These are phyloP conservation scores for Ustilago cynodontis DNA, from an alignment of 1,284 basidiomycete species.

Conservation along the genomic window DNA sequence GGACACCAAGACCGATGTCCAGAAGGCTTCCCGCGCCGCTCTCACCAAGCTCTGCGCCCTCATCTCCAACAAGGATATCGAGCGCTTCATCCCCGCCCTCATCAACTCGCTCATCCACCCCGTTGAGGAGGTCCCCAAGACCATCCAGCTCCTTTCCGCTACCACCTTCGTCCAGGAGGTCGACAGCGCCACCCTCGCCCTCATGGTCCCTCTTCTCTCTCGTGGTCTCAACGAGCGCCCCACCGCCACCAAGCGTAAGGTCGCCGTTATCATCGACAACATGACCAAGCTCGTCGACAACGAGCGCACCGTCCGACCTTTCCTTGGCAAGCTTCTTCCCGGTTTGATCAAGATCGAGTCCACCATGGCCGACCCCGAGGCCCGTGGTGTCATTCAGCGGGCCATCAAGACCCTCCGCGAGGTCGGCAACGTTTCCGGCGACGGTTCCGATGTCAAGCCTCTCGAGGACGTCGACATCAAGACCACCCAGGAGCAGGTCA, in stretches of 20 bases:
- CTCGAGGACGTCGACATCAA: constrained; percentile 65
- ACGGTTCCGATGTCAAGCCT: constrained; percentile 68
- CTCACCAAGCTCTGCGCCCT: constrained; percentile 79
- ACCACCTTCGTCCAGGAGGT: constrained; percentile 99
- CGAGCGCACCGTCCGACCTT: constrained; percentile 70
- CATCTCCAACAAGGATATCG: constrained; percentile 99
- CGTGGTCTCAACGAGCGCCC: constrained; percentile 81
- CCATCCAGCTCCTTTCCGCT: constrained; percentile 94
- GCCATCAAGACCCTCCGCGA: constrained; percentile 68
- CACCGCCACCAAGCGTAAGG: constrained; percentile 70
- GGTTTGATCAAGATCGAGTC: constrained; percentile 70
- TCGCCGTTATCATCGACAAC: constrained; percentile 70
- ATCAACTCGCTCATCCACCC: constrained; percentile 98
- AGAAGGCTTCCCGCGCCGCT: constrained; percentile 96
- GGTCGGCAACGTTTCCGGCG: constrained; percentile 67
- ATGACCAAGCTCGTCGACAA: constrained; percentile 71
- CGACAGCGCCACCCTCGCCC: constrained; percentile 96
- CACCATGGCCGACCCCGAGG: constrained; percentile 69
- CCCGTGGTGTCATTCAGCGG: constrained; percentile 67
- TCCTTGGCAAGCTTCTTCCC: constrained; percentile 69
- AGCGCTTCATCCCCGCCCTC: constrained; percentile 81
- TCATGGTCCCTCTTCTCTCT: constrained; percentile 96
- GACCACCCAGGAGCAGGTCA: constrained; percentile 57
- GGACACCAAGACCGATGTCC: constrained; percentile 99
- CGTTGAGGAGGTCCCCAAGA: constrained; percentile 97